Conservation (phyloP, 1,139 yeast species). For the Fermentozyma sake region DNA sequence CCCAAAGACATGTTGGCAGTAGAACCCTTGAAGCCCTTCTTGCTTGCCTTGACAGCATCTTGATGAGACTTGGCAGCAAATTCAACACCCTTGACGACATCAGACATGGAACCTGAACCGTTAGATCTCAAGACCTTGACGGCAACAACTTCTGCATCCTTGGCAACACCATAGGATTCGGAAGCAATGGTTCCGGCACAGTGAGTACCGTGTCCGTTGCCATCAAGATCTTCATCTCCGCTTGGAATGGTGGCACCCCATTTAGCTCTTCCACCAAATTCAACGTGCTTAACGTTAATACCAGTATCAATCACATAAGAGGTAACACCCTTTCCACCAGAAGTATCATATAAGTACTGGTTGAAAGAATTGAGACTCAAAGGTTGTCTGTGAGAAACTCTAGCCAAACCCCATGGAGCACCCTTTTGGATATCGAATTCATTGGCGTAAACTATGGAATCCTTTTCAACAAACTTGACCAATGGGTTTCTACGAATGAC, state of each 20-base stretch:
- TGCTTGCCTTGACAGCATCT: conserved; percentile 49
- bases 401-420: conserved; percentile 96
- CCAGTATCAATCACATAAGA: conserved; percentile 94
- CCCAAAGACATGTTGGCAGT: conserved; percentile 90
- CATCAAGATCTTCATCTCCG: conserved; percentile 80
- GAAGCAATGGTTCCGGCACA: conserved; percentile 86
- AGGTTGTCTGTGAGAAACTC: conserved; percentile 83
- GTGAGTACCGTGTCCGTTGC: conserved; percentile 93
- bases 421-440: conserved; percentile 68
- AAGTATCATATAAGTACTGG: conserved; percentile 77
- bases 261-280: conserved; percentile 84
- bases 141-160: conserved; percentile 69
- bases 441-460: conserved; percentile 65
- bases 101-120: conserved; percentile 79
- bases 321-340: conserved; percentile 90
- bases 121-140: conserved; percentile 72
- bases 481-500: conserved; percentile 68
- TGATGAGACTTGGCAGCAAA: conserved; percentile 66
- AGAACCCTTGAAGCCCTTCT: conserved; percentile 75
- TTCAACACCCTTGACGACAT: conserved; percentile 78
- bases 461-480: conserved; percentile 75
- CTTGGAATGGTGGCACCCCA: conserved; percentile 92
- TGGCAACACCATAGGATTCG: conserved; percentile 72
- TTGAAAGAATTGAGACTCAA: conserved; percentile 75
- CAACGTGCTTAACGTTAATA: conserved; percentile 72